A percentile compares a stretch with the other conserved stretches of the same genome.
Conservation (phyloP, 345 rosid species). For the Mangifera indica region DNA sequence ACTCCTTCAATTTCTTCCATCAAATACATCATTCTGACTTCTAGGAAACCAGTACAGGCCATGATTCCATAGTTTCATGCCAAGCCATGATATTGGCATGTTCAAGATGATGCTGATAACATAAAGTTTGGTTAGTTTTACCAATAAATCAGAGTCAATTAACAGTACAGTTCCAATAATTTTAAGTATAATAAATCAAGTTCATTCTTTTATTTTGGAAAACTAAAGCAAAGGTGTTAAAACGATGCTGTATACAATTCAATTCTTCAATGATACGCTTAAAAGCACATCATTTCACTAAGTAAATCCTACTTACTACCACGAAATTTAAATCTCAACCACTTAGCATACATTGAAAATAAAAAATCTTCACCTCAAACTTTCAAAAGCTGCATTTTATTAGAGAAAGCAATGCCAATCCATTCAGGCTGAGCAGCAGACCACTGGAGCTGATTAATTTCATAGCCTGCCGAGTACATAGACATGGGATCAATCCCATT, state of each 20-base stretch:
- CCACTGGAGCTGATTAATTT: conserved; percentile 96
- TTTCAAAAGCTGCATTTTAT: conserved; percentile 87
- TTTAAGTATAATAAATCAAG: background rate
- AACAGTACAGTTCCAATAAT: background rate
- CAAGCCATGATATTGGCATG: background rate
- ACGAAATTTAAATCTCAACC: too few relatives aligned
- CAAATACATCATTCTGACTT: background rate
- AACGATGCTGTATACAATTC: background rate
- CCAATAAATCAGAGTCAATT: background rate
- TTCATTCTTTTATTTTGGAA: background rate
- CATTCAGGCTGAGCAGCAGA: conserved; percentile 80
- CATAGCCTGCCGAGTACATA: conserved; percentile 75
- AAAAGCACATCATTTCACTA: background rate
- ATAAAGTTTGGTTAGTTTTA: too few relatives aligned
- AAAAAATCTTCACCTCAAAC: conserved; percentile 47
- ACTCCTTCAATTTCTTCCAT: background rate
- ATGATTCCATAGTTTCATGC: background rate
- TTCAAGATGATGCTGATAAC: background rate
- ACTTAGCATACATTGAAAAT: background rate
- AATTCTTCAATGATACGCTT: background rate
- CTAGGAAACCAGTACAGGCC: background rate
- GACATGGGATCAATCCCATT: conserved; percentile 93
- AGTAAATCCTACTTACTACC: too few relatives aligned
- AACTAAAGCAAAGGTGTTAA: background rate
- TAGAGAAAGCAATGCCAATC: conserved; percentile 82